Evolutionary conservation across 2,329 filamentous ascomycete genomes (phyloP), one percentile per base, ranked within the genome.

Genomic region (Cyclaneusma minus): DNA sequence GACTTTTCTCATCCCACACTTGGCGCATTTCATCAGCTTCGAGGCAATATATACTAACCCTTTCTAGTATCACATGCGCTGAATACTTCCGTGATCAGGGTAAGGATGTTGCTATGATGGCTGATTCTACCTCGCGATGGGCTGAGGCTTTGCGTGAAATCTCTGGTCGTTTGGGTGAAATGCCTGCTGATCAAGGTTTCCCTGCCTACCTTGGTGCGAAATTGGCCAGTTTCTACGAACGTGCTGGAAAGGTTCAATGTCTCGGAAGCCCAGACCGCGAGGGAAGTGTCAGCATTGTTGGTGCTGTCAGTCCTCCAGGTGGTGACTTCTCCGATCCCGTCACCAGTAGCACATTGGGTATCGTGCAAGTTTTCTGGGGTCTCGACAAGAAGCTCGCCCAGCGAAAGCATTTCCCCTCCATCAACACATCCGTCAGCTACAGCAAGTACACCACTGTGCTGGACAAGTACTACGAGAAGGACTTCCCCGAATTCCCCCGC

Each of bases 171-270:
- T 66, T 98, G 34, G 89, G 89, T 66, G 89, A 98, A 57, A 98
- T 98, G 89, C 89, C 89, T 58, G 89, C 89, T 54, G 89, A 98
- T 55, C 89, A 98, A 58, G 89, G 89, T 72, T 98, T 94, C 75
- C 89, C 89, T 23, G 89, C 89, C 27, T 98, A 98, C 52, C 69
- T 98, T 29, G 75, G 83, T 59, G 83, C 89, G 39, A 98, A 98
- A 63, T 71, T 98, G 38, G 89, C 89, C 36, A 93, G 84, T 48
- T 98, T 98, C 68, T 98, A 98, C 68, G 89, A 98, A 59, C 85
- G 89, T 62, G 89, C 89, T 38, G 89, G 89, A 40, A 80, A 81
- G 50, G 78, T 85, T 36, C 68, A 73, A 48, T 66, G 82, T 33
- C 69, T 98, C 22, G 89, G 89, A 41, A 91, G 82, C 39, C 89